Evolutionary conservation across 345 rosid genomes (phyloP), one percentile per base, ranked within the genome.

Genomic region (Mangifera indica): DNA sequence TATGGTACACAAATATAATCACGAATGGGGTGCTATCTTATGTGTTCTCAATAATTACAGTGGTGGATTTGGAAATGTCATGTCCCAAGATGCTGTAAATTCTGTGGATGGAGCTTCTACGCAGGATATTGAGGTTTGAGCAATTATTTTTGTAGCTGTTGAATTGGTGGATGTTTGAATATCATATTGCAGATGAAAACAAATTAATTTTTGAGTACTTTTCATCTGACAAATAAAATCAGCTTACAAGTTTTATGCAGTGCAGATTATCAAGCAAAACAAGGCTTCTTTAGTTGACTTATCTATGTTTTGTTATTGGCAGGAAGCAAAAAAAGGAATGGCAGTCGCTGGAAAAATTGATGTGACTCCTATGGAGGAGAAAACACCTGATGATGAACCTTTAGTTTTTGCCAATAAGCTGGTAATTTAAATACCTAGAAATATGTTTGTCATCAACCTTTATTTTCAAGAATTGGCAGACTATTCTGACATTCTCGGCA

Each of bases 351-450:
- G 88, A 71, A 85, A 90, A 79, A 76, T 67, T 74, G 84, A 81
- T 80, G 77, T 71, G 67, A 73, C 87, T 71, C 84, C 88, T 42
- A 52, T 67, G 55, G 93, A 91, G 72, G 99, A 89, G 85, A 92
- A 88, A 81, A 67, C 72, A 69, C 76, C 68, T 17, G 93, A 82
- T 72, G 96, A 92, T 67, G 98, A 95, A 80, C 94, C 97, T 74
- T 73, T 89, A 45, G 78, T 87, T 42, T 95, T 82, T 74, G 87
- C 93, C 46, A 95, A 76, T 77, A 92, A 95, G 86, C 92, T 80
- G 97, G 98, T 93, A 81, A 29, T 52, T 53, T 54, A 8, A 5
- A 14, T 15, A 15, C 64, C 34, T 70, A 14, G 61, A 37, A 44
- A 37, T 70, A 17, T 66, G 66, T 42, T 34, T 40, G 32, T 48